Percentiles rank a stretch among this genome's conserved stretches.
Evolutionary conservation across 257 asterid genomes (phyloP).

Genomic region (Solanum microdontum): DNA sequence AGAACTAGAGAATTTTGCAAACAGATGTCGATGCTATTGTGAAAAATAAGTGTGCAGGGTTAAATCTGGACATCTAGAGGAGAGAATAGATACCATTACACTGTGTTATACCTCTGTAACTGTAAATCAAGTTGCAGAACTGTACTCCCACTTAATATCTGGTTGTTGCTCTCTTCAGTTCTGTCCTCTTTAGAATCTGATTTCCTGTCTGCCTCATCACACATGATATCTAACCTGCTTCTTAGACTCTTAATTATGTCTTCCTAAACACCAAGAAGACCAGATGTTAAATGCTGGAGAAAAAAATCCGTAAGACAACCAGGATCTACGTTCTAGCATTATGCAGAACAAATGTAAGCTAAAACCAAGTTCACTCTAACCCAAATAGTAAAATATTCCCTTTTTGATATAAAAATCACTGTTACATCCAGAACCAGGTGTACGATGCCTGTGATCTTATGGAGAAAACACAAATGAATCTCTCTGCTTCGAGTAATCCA

Average conservation of each 20-base stretch:
- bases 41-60: neutral
- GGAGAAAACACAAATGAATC: neutral
- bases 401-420: neutral
- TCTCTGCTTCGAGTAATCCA: neutral
- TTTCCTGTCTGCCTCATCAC: constrained; percentile 71
- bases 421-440: neutral
- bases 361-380: neutral
- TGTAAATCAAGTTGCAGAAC: constrained; percentile 40
- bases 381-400: neutral
- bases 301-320: neutral
- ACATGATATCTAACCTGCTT: constrained; percentile 73
- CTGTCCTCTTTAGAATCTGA: constrained; percentile 23
- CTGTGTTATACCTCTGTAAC: constrained; percentile 36
- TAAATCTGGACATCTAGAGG: neutral
- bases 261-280: constrained; percentile 39
- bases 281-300: neutral
- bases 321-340: neutral
- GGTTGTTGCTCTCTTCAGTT: constrained; percentile 24
- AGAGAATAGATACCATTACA: neutral
- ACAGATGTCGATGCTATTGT: neutral
- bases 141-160: constrained; percentile 22
- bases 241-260: constrained; percentile 76
- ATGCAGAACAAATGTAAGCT: neutral
- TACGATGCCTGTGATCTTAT: neutral
- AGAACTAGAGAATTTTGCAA: neutral